Evolutionary conservation across 805 yeast species (phyloP).

Genomic region (Suhomyces xylopsoci): DNA sequence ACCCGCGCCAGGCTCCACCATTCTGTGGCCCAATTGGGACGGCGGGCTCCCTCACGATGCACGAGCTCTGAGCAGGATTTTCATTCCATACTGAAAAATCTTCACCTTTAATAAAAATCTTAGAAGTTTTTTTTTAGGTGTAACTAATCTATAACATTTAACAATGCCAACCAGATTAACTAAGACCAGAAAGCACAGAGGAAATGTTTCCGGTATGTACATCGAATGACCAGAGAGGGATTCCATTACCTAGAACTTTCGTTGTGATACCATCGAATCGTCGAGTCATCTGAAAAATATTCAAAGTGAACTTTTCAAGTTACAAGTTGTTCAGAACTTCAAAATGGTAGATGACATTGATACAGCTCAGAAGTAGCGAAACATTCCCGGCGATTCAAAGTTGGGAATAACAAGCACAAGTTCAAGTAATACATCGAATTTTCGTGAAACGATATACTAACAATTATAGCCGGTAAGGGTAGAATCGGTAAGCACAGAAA

Average conservation of each 20-base stretch:
- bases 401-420: not conserved
- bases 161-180: constrained; percentile 98
- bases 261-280: not conserved
- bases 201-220: constrained; percentile 98
- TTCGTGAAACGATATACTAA: constrained; percentile 24
- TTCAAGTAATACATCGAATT: not conserved
- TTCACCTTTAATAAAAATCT: constrained; percentile 5
- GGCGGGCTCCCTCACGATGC: not conserved
- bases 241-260: not conserved
- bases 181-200: constrained; percentile 99
- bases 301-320: not conserved
- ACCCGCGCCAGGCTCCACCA: not conserved
- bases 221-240: not conserved
- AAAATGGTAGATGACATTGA: not conserved
- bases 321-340: not conserved
- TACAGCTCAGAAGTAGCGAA: not conserved
- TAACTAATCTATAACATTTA: constrained; percentile 13
- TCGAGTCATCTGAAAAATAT: not conserved
- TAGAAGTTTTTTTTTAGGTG: constrained; percentile 2
- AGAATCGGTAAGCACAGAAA: constrained; percentile 99
- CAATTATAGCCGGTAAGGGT: constrained; percentile 94
- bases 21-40: constrained; percentile 1
- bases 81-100: constrained; percentile 5
- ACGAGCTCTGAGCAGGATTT: constrained; percentile 3
- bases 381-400: not conserved